Base-by-base conservation (phyloP, 345 rosid genomes). In the Sonneratia alba region DNA sequence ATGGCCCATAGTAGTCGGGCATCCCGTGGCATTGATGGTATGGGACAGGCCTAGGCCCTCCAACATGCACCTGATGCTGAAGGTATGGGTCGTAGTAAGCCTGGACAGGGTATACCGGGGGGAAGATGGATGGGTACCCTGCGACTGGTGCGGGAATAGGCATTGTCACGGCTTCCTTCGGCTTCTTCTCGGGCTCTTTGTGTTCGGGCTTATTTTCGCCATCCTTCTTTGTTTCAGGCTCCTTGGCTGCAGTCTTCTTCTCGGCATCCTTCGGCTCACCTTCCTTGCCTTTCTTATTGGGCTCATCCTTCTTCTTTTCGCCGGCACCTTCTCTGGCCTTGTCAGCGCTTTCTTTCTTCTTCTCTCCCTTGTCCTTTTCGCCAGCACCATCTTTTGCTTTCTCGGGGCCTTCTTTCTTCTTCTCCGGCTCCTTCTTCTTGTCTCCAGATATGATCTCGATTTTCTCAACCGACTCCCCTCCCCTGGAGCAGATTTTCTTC, bases 401-500 rank as follows among this genome's bases (percentile, higher is more conserved):
- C 40, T 69, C 53, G 7, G 27, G 69, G 12, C 66, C 66, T 15
- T 43, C 77, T 0, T 74, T 49, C 40, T 68, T 68, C 61, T 68
- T 59, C 6, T 74, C 70, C 12, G 32, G 45, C 3, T 38, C 15
- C 36, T 75, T 68, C 59, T 67, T 70, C 66, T 70, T 71, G 21
- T 76, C 69, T 4, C 59, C 67, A 13, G 53, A 24, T 4, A 68
- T 3, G 6, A 81, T 79, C 66, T 53, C 77, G 14, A 83, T 73
- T 15, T 75, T 48, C 77, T 81, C 70, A 4, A 83, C 65, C 3
- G 71, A 36, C 2, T 70, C 61, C 7, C 84, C 83, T 0, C 83
- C 87, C 70, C 77, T 79, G 69, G 76, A 47, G 12, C 12, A 2
- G 27, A 83, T 81, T 75, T 77, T 77, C 15, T 71, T 5, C 19